Percentiles rank a stretch among this genome's conserved stretches.
Conservation (phyloP, 106 monocot species). For the Alisma plantagoaquatica region DNA sequence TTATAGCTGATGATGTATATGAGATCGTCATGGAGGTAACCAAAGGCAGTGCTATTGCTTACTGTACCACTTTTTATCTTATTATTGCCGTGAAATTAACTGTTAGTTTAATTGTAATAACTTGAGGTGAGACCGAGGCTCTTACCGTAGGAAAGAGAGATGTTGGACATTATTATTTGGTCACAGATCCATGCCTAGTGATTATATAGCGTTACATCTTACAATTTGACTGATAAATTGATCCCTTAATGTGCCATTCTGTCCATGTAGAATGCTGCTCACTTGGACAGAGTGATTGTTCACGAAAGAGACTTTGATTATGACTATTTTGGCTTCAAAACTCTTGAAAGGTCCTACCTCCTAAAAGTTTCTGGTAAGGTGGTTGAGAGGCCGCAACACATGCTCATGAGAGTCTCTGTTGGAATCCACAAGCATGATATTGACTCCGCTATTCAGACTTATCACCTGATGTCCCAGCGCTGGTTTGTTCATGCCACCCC, state of each 20-base stretch:
- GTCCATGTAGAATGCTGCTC: slow-evolving; percentile 58
- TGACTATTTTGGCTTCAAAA: slow-evolving; percentile 97
- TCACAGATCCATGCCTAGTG: too few relatives aligned
- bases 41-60: too few relatives aligned
- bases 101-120: too few relatives aligned
- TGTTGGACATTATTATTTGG: too few relatives aligned
- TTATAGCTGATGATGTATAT: slow-evolving; percentile 91
- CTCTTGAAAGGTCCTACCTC: slow-evolving; percentile 93
- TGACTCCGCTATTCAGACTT: slow-evolving; percentile 65
- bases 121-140: too few relatives aligned
- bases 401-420: slow-evolving; percentile 96
- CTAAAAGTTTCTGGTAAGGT: slow-evolving; percentile 73
- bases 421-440: slow-evolving; percentile 95
- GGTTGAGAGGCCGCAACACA: slow-evolving; percentile 93
- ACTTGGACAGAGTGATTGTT: slow-evolving; percentile 89
- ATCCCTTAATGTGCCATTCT: not conserved
- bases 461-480: slow-evolving; percentile 94
- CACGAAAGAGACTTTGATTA: slow-evolving; percentile 97
- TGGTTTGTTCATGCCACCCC: slow-evolving; percentile 99
- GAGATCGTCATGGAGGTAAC: slow-evolving; percentile 91
- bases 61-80: too few relatives aligned
- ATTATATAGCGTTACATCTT: too few relatives aligned
- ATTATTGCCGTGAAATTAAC: too few relatives aligned
- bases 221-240: not conserved
- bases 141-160: too few relatives aligned